Evolutionary conservation across 352 stramenopile genomes (phyloP), one percentile per base, ranked within the genome.

Genomic region (Phytopythium kandeliae): DNA sequence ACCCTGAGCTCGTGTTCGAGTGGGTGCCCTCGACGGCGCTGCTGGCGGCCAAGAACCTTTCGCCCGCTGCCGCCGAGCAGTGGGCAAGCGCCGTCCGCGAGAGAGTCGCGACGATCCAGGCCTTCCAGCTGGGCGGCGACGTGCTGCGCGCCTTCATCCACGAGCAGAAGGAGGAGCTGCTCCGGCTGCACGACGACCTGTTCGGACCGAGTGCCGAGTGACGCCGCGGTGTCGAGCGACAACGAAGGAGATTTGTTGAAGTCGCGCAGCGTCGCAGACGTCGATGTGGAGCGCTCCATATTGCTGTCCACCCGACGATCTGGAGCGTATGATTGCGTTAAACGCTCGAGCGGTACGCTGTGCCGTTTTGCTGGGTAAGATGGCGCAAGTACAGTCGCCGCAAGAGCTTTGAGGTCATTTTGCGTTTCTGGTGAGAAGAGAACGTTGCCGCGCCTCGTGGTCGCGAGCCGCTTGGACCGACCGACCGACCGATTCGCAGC

Each of bases 121-220:
- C 73, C 56, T 87, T 85, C 51, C 55, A 78, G 34, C 31, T 89
- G 22, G 78, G 78, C 17, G 74, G 78, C 22, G 55, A 81, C 7
- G 63, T 77, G 19, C 55, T 89, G 26, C 75, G 78, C 35, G 55
- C 38, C 7, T 73, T 85, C 44, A 89, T 89, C 48, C 76, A 67
- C 41, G 56, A 73, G 44, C 67, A 70, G 42, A 74, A 74, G 33
- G 65, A 89, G 40, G 75, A 85, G 57, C 65, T 89, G 25, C 28
- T 86, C n/a, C 50, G 40, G 12, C 48, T 86, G 38, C 69, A 75
- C 15, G 59, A 84, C 10, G 49, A 78, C 44, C 61, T 87, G 43
- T 89, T 87, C 35, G 67, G 69, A 0, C 71, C 24, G 22, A 48
- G 33, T 30, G 22, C 31, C 3, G 46, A 28, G 11, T 41, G 30